A percentile compares a stretch with the other conserved stretches of the same genome.
phyloP scores from a whole-genome alignment of 257 asterid species.

The Penstemon davidsonii region DNA sequence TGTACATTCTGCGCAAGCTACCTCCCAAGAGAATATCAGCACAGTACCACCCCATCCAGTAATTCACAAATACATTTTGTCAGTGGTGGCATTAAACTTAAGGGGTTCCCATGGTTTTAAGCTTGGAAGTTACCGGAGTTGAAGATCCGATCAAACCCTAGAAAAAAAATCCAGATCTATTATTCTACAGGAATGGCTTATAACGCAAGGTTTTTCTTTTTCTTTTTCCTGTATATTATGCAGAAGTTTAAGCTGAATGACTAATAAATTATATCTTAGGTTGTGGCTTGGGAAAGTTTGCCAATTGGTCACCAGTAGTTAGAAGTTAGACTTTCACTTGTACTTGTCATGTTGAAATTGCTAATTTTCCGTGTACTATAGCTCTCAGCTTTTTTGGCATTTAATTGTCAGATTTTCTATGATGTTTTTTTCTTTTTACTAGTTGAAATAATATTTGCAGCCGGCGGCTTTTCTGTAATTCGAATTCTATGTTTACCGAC shows the following conservation, averaged over 20 bases:
- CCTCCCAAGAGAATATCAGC: constrained; percentile 63
- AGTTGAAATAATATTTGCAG: not conserved
- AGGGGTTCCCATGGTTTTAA: constrained; percentile 9
- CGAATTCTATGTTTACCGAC: no score
- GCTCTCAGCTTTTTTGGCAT: no score
- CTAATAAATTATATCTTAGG: constrained; percentile 19
- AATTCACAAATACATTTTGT: constrained; percentile 16
- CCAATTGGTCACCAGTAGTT: constrained; percentile 8
- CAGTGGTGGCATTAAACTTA: constrained; percentile 21
- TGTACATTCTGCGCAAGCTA: constrained; percentile 67
- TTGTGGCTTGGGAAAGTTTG: constrained; percentile 25
- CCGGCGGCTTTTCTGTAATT: not conserved
- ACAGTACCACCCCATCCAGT: constrained; percentile 62
- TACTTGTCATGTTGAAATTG: not conserved
- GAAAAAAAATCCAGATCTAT: constrained; percentile 37
- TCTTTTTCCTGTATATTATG: constrained; percentile 27
- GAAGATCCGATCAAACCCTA: constrained; percentile 31
- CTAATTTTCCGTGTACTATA: not conserved
- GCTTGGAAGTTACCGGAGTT: constrained; percentile 7
- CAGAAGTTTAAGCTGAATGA: constrained; percentile 21
- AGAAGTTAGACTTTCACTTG: not conserved
- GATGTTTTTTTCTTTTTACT: no score
- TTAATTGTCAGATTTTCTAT: no score
- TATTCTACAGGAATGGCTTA: constrained; percentile 43
- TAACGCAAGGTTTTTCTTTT: constrained; percentile 4